phyloP scores from a whole-genome alignment of 352 stramenopile species.

The Plasmopara viticola region DNA sequence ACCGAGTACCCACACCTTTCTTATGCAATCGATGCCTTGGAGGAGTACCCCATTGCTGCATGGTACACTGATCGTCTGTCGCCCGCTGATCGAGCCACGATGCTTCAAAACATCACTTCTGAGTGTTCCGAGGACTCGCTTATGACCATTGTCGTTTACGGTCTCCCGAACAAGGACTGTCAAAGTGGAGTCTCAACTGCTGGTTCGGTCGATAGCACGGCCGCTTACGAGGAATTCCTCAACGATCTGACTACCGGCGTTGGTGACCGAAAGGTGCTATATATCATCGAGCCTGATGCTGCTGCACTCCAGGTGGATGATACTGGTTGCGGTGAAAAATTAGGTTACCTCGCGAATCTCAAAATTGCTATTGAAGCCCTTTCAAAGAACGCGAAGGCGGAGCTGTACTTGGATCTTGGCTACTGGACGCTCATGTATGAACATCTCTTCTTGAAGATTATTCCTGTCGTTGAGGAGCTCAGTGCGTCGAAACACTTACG shows the following conservation, averaged over 20 bases:
- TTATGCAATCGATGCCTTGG: constrained; percentile 31
- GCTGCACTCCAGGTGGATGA: constrained; percentile 38
- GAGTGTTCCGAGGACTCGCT: constrained; percentile 32
- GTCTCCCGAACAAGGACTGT: constrained; percentile 63
- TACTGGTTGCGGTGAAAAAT: constrained; percentile 28
- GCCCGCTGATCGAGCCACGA: constrained; percentile 16
- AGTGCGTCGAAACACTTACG: constrained; percentile 34
- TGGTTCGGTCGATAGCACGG: constrained; percentile 29
- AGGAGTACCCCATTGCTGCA: constrained; percentile 37
- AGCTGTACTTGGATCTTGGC: constrained; percentile 59
- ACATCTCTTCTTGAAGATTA: constrained; percentile 22
- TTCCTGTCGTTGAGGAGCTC: constrained; percentile 37
- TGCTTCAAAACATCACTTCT: constrained; percentile 27
- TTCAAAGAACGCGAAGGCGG: constrained; percentile 45
- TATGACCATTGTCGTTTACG: constrained; percentile 59
- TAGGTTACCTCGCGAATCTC: constrained; percentile 50
- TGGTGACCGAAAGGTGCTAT: constrained; percentile 47
- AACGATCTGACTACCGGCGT: constrained; percentile 28
- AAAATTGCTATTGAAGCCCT: constrained; percentile 41
- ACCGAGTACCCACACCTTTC: constrained; percentile 29
- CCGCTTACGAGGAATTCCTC: constrained; percentile 45
- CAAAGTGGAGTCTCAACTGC: constrained; percentile 39
- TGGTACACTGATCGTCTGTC: constrained; percentile 54
- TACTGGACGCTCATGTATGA: constrained; percentile 45
- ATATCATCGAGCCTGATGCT: constrained; percentile 62